Conservation (phyloP, 148 eudicot genomes). For the Silene conica region DNA sequence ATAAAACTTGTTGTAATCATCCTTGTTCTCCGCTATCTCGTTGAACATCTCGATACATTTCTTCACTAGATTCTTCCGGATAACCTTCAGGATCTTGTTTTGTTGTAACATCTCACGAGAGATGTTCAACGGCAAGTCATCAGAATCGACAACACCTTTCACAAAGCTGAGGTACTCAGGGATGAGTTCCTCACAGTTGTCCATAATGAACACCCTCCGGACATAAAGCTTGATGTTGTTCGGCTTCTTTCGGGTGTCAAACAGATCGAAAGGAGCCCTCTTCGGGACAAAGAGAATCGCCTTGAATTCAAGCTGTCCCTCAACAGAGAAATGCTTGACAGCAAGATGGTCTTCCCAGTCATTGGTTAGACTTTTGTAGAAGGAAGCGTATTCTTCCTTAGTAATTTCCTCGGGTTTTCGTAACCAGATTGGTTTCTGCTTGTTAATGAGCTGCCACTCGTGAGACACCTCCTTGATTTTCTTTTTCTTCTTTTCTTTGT, state of each 20-base stretch:
- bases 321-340: slow-evolving; percentile 92
- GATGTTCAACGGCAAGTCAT: slow-evolving; percentile 81
- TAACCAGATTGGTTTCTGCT: slow-evolving; percentile 90
- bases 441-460: slow-evolving; percentile 84
- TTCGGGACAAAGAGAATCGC: slow-evolving; percentile 6
- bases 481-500: slow-evolving; percentile 52
- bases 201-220: slow-evolving; percentile 70
- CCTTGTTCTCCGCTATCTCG: slow-evolving; percentile 90
- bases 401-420: slow-evolving; percentile 91
- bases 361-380: slow-evolving; percentile 80
- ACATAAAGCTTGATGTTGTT: slow-evolving; percentile 95
- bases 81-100: slow-evolving; percentile 92
- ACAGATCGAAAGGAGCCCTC: slow-evolving; percentile 42
- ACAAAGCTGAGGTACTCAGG: slow-evolving; percentile 90
- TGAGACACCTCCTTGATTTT: slow-evolving; percentile 85
- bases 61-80: slow-evolving; percentile 88
- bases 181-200: slow-evolving; percentile 43
- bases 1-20: slow-evolving; percentile 82
- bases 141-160: slow-evolving; percentile 36
- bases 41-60: slow-evolving; percentile 91
- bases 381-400: slow-evolving; percentile 82
- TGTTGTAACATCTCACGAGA: slow-evolving; percentile 91
- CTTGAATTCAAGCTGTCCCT: slow-evolving; percentile 33
- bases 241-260: slow-evolving; percentile 79
- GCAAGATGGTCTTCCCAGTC: slow-evolving; percentile 40